A percentile compares a stretch with the other conserved stretches of the same genome.
phyloP scores from a whole-genome alignment of 2,329 filamentous ascomycete genomes.

The Scytalidium lignicola region DNA sequence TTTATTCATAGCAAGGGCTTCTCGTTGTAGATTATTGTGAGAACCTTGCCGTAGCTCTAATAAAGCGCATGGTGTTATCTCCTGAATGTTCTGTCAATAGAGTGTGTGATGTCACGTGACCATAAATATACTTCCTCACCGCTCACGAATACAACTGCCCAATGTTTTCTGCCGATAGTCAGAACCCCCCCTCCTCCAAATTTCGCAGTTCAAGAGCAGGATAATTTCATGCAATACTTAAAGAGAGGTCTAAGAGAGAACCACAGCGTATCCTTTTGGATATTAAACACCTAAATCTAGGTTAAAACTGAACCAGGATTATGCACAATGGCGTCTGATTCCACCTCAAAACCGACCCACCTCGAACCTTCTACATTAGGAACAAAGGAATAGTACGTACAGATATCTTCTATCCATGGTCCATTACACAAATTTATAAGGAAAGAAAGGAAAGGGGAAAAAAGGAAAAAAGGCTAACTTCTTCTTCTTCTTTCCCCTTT shows the following conservation, averaged over 20 bases:
- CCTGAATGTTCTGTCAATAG: neutral
- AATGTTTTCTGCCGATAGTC: slow-evolving; percentile 1
- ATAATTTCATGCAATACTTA: neutral
- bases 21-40: neutral
- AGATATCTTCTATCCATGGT: too few relatives aligned
- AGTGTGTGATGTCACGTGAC: neutral
- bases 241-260: too few relatives aligned
- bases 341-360: slow-evolving; percentile 47
- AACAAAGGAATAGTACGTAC: slow-evolving; percentile 83
- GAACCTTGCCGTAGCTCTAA: neutral
- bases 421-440: too few relatives aligned
- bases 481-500: too few relatives aligned
- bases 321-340: slow-evolving; percentile 16
- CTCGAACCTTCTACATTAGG: slow-evolving; percentile 74
- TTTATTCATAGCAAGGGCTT: neutral
- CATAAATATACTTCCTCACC: neutral
- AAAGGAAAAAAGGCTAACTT: too few relatives aligned
- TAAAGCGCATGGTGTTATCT: neutral
- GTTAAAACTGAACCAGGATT: neutral
- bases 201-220: neutral
- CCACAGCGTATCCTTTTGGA: too few relatives aligned
- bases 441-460: too few relatives aligned
- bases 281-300: neutral
- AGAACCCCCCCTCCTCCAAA: neutral
- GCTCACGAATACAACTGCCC: neutral